These are phyloP conservation scores for Eucalyptus polybractea DNA, from an alignment of 345 rosid genomes.

Conservation along the genomic window DNA sequence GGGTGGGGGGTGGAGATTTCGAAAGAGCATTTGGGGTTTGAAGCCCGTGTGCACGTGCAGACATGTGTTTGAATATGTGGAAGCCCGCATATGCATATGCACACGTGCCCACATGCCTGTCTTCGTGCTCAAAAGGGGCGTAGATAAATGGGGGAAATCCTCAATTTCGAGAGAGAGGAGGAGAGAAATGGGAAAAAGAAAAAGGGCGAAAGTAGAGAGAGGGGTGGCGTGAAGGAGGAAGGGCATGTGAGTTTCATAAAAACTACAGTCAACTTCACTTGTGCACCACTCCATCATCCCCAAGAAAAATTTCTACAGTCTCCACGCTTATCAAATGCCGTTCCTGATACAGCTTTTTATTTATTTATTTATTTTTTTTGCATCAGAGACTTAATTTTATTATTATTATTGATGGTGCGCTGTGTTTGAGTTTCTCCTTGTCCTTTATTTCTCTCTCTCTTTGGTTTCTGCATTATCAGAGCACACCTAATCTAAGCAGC, in stretches of 20 bases:
- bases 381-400: neutral
- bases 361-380: too few relatives aligned
- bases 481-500: neutral
- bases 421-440: neutral
- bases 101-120: constrained; percentile 56
- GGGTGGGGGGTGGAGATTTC: neutral
- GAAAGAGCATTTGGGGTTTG: constrained; percentile 24
- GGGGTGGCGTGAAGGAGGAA: neutral
- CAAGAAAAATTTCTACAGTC: neutral
- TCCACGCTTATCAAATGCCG: neutral
- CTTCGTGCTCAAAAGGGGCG: neutral
- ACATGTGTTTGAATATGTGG: constrained; percentile 70
- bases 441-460: neutral
- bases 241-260: constrained; percentile 52
- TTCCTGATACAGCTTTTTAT: neutral
- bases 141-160: neutral
- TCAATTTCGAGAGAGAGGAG: neutral
- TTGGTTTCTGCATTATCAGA: neutral
- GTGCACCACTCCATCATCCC: constrained; percentile 4
- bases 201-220: neutral
- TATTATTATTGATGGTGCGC: neutral
- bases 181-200: neutral
- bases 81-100: constrained; percentile 24
- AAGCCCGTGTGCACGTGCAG: constrained; percentile 79
- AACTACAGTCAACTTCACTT: constrained; percentile 31